phyloP scores from a whole-genome alignment of 495 filamentous ascomycete genomes.

The Aspergillus cristatus region DNA sequence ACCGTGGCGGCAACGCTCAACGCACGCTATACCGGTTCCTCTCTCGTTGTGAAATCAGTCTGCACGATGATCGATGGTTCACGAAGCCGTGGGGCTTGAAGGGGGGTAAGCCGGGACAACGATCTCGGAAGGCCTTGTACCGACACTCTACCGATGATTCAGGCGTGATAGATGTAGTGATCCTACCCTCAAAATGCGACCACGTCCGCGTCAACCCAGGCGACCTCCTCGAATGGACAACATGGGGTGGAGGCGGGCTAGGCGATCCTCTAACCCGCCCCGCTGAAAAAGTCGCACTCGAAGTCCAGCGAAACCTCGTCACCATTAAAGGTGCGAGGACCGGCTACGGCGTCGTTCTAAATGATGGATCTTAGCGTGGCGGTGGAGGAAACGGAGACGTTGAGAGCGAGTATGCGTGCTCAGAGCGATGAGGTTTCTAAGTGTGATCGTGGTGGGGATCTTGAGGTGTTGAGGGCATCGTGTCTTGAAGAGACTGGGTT shows the following conservation, averaged over 20 bases:
- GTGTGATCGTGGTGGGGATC: constrained; percentile 19
- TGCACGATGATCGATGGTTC: constrained; percentile 44
- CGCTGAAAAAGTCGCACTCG: constrained; percentile 34
- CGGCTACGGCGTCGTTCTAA: constrained; percentile 34
- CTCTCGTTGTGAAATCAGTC: constrained; percentile 34
- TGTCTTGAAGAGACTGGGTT: constrained; percentile 33
- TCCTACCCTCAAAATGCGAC: constrained; percentile 38
- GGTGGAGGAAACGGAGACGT: constrained; percentile 18
- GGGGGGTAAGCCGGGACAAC: constrained; percentile 34
- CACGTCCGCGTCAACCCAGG: constrained; percentile 37
- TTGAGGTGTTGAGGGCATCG: constrained; percentile 21
- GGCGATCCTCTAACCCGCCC: constrained; percentile 41
- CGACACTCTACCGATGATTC: constrained; percentile 22
- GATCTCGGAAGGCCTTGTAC: constrained; percentile 35
- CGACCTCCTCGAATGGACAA: constrained; percentile 43
- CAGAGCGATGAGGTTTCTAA: constrained; percentile 4
- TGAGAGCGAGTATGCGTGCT: constrained; percentile 20
- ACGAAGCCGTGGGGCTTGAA: constrained; percentile 43
- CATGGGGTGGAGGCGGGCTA: constrained; percentile 43
- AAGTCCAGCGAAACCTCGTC: constrained; percentile 39
- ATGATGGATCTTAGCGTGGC: constrained; percentile 20
- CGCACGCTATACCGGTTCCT: constrained; percentile 39
- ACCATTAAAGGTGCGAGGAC: constrained; percentile 32
- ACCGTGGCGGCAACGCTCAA: constrained; percentile 41
- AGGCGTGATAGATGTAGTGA: too few relatives aligned